phyloP scores from a whole-genome alignment of 768 basidiomycete genomes.

The Phylloporus arenicola region DNA sequence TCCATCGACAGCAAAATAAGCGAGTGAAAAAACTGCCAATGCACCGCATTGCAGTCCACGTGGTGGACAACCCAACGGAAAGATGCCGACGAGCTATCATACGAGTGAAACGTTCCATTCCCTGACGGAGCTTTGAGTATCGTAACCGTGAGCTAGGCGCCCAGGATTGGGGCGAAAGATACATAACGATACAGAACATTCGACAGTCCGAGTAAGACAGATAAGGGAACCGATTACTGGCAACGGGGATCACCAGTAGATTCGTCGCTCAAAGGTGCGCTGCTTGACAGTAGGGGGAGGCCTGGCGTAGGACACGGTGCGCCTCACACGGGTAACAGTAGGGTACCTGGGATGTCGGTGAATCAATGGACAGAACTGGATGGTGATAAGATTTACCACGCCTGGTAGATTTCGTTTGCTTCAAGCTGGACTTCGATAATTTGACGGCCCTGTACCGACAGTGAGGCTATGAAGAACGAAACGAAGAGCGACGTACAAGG shows the following conservation, averaged over 20 bases:
- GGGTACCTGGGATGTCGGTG: conserved; percentile 51
- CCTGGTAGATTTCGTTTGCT: conserved; percentile 58
- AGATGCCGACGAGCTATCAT: conserved; percentile 13
- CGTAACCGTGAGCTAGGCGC: conserved; percentile 31
- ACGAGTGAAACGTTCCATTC: conserved; percentile 15
- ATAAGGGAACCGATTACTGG: not conserved
- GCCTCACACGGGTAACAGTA: conserved; percentile 70
- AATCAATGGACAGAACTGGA: not conserved
- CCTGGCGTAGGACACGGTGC: conserved; percentile 60
- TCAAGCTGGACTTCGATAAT: conserved; percentile 81
- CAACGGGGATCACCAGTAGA: conserved; percentile 57
- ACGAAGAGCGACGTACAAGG: conserved; percentile 41
- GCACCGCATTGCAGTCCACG: conserved; percentile 18
- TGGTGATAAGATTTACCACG: conserved; percentile 42
- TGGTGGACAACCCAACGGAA: conserved; percentile 8
- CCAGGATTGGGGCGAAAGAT: conserved; percentile 8
- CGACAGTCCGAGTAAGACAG: conserved; percentile 12
- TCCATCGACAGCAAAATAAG: too few relatives aligned
- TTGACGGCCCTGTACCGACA: conserved; percentile 60
- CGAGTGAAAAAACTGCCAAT: conserved; percentile 11
- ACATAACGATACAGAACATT: conserved; percentile 33
- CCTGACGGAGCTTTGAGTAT: conserved; percentile 53
- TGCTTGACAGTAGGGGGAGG: conserved; percentile 39
- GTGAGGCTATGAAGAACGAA: not conserved
- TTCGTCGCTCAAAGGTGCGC: conserved; percentile 65